Conservation (phyloP, 176 grass and related monocot genomes). For the Bolboschoenus planiculmis region DNA sequence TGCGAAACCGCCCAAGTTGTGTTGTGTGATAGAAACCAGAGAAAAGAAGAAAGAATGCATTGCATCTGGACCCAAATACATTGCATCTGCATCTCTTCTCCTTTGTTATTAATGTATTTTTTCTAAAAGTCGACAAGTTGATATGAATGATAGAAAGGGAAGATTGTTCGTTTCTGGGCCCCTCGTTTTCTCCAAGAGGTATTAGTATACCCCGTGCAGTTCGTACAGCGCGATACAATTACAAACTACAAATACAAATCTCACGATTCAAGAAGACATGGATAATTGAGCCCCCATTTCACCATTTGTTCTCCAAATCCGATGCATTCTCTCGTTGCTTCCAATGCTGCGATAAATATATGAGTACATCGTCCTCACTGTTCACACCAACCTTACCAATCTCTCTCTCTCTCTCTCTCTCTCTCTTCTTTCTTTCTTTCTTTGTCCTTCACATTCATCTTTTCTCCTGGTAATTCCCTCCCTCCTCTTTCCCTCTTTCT, state of each 20-base stretch:
- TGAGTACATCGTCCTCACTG: neutral
- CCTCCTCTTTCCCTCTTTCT: neutral
- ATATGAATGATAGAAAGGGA: neutral
- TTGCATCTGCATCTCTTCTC: neutral
- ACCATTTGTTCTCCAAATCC: neutral
- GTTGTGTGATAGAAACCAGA: neutral
- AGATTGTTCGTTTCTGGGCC: neutral
- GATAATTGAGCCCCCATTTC: neutral
- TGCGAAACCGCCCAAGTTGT: neutral
- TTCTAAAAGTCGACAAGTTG: constrained; percentile 6
- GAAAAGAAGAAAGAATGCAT: neutral
- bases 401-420: neutral
- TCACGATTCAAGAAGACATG: neutral
- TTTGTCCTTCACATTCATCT: neutral
- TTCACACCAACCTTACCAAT: neutral
- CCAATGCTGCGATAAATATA: neutral
- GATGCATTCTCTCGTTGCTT: neutral
- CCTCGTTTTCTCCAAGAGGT: neutral
- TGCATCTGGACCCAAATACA: neutral
- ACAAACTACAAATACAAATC: neutral
- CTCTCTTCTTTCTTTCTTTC: neutral
- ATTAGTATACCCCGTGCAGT: too few relatives aligned
- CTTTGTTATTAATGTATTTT: neutral
- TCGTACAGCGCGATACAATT: too few relatives aligned
- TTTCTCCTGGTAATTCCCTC: neutral